Conservation (phyloP, 352 stramenopile genomes). For the Lagenidium sp. region DNA sequence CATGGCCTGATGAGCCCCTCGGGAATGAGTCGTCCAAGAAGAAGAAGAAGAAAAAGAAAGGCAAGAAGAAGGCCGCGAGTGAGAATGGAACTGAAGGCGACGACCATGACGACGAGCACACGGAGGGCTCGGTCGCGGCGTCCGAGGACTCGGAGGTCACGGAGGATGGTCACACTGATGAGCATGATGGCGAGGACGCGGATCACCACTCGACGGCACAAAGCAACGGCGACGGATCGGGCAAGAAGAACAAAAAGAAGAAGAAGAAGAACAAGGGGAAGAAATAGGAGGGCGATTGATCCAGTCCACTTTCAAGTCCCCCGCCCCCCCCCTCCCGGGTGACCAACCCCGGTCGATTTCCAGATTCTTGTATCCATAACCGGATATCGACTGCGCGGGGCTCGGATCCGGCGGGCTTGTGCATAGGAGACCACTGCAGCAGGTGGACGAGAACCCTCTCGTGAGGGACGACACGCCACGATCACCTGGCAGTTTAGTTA, state of each 20-base stretch:
- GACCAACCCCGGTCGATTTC: too few relatives aligned
- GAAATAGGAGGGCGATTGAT: too few relatives aligned
- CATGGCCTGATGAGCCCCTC: slow-evolving; percentile 62
- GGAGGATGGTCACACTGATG: slow-evolving; percentile 1
- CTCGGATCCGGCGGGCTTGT: too few relatives aligned
- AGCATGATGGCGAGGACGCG: slow-evolving; percentile 5
- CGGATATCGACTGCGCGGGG: too few relatives aligned
- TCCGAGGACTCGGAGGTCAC: slow-evolving; percentile 4
- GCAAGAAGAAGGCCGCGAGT: slow-evolving; percentile 38
- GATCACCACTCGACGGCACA: slow-evolving; percentile 1
- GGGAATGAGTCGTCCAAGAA: slow-evolving; percentile 32
- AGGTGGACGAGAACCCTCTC: too few relatives aligned
- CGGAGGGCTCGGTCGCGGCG: slow-evolving; percentile 7
- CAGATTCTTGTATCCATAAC: too few relatives aligned
- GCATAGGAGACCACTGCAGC: too few relatives aligned
- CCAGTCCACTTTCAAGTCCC: too few relatives aligned
- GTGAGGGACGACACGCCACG: too few relatives aligned
- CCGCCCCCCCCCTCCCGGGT: too few relatives aligned
- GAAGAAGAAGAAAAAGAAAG: slow-evolving; percentile 66
- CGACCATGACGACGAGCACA: slow-evolving; percentile 6
- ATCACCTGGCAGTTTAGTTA: too few relatives aligned
- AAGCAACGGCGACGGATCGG: background rate
- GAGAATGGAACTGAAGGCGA: slow-evolving; percentile 3
- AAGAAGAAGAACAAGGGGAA: slow-evolving; percentile 28
- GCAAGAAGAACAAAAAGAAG: slow-evolving; percentile 15